Evolutionary conservation across 2,329 filamentous ascomycete species (phyloP).

Genomic region (Aspergillus oerlinghausenensis): DNA sequence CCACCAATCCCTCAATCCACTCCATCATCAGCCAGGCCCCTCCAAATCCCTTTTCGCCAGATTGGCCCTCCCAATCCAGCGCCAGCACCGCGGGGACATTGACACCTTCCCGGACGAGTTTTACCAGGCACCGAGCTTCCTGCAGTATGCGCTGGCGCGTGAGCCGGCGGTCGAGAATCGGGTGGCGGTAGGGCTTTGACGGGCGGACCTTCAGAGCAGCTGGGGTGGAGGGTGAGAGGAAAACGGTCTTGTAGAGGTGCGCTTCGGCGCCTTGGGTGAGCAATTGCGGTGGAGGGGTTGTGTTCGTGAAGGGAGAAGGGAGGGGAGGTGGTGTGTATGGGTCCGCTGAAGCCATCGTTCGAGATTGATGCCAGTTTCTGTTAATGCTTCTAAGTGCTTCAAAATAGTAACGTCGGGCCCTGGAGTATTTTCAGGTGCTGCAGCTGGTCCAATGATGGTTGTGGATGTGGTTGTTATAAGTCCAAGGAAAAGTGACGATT

Average conservation of each 20-base stretch:
- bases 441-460: neutral
- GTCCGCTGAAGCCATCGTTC: constrained; percentile 11
- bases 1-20: constrained; percentile 72
- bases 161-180: constrained; percentile 78
- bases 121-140: constrained; percentile 79
- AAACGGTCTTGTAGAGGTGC: constrained; percentile 82
- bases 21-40: constrained; percentile 76
- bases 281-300: constrained; percentile 60
- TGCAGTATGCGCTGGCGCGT: constrained; percentile 83
- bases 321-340: constrained; percentile 42
- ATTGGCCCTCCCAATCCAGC: constrained; percentile 57
- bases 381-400: neutral
- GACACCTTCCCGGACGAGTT: constrained; percentile 73
- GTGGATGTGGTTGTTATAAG: neutral
- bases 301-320: constrained; percentile 61
- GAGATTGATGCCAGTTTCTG: neutral
- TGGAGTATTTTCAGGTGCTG: neutral
- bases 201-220: constrained; percentile 89
- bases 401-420: neutral
- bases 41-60: constrained; percentile 55
- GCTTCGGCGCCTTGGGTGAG: constrained; percentile 94
- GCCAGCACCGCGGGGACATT: constrained; percentile 77
- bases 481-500: neutral
- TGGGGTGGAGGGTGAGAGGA: constrained; percentile 62
- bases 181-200: constrained; percentile 86